Percentiles rank a stretch among this genome's conserved stretches.
Conservation (phyloP, 768 basidiomycete genomes). For the Tylopilus plumbeoviolaceoides region DNA sequence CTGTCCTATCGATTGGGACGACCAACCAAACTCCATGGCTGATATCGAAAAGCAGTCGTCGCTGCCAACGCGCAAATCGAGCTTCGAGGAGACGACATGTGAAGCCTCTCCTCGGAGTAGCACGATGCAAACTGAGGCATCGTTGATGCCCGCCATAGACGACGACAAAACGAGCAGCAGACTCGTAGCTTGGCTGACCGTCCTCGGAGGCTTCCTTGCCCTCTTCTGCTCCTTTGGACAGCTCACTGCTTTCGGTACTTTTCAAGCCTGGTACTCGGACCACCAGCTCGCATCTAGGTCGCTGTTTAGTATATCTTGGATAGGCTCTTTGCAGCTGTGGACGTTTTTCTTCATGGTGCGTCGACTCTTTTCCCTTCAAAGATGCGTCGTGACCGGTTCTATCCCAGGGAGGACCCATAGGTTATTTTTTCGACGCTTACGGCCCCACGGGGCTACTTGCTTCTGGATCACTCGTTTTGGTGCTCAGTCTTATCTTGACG, state of each 20-base stretch:
- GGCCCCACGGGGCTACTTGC: slow-evolving; percentile 54
- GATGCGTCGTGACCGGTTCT: not conserved
- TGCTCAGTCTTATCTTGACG: slow-evolving; percentile 54
- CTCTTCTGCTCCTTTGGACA: slow-evolving; percentile 70
- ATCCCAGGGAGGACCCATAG: slow-evolving; percentile 56
- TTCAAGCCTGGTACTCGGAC: slow-evolving; percentile 60
- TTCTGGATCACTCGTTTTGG: slow-evolving; percentile 45
- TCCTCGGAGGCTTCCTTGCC: slow-evolving; percentile 62
- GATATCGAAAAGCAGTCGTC: slow-evolving; percentile 30
- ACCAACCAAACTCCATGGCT: slow-evolving; percentile 18
- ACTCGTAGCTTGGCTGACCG: slow-evolving; percentile 41
- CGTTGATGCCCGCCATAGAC: slow-evolving; percentile 10
- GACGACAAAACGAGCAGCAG: slow-evolving; percentile 7
- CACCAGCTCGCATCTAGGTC: slow-evolving; percentile 52
- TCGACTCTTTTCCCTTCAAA: not conserved
- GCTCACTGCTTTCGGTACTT: slow-evolving; percentile 70
- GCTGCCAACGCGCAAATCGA: slow-evolving; percentile 16
- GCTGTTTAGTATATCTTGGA: slow-evolving; percentile 63
- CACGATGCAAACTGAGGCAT: slow-evolving; percentile 20
- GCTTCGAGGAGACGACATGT: slow-evolving; percentile 18
- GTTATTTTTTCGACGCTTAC: slow-evolving; percentile 54
- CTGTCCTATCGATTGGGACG: slow-evolving; percentile 2
- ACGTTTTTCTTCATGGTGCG: slow-evolving; percentile 66
- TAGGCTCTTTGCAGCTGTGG: slow-evolving; percentile 67
- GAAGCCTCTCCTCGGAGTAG: slow-evolving; percentile 21